Evolutionary conservation across 495 filamentous ascomycete species (phyloP), one percentile per base, ranked within the genome.

Genomic region (Talaromyces wortmannii): DNA sequence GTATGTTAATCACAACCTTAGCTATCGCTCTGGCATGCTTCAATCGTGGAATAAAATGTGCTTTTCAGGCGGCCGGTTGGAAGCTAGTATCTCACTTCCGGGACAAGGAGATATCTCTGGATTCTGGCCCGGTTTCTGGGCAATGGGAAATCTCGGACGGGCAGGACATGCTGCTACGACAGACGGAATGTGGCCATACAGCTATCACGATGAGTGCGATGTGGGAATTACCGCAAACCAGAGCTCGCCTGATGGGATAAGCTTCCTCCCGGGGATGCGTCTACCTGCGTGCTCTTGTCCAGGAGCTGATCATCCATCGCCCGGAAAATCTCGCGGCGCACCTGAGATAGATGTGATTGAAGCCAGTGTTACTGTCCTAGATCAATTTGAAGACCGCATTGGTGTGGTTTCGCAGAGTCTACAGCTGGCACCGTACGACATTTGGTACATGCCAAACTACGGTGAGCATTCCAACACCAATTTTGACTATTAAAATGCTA

Each of bases 91-190:
- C 32, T 92, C 88, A 1, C 73, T 91, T 7, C 88, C 88, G 5
- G 88, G 88, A 16, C 63, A 76, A 31, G 88, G 87, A 6, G 83
- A 89, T 44, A 76, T 80, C 29, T 72, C 82, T 30, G 86, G 88
- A 16, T 86, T 90, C 66, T 91, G 88, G 88, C 87, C 87, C 53
- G 88, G 87, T 60, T 88, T 89, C 68, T 91, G 88, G 88, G 78
- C 87, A 0, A 88, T 88, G 85, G 86, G 86, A 0, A 89, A 89
- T 56, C 74, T 89, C 4, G 86, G 80, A 44, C 78, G 86, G 52
- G 83, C 86, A 31, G 86, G 86, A 7, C 86, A 87, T 68, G 80
- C 82, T 30, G 78, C 83, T 11, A 85, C 82, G 0, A 88, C 85
- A 3, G 86, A 89, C 55, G 86, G 86, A n/a, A 71, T 87, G 63